A percentile compares a stretch with the other conserved stretches of the same genome.
Conservation (phyloP, 306 rosid species). For the Ormosia semicastrata region DNA sequence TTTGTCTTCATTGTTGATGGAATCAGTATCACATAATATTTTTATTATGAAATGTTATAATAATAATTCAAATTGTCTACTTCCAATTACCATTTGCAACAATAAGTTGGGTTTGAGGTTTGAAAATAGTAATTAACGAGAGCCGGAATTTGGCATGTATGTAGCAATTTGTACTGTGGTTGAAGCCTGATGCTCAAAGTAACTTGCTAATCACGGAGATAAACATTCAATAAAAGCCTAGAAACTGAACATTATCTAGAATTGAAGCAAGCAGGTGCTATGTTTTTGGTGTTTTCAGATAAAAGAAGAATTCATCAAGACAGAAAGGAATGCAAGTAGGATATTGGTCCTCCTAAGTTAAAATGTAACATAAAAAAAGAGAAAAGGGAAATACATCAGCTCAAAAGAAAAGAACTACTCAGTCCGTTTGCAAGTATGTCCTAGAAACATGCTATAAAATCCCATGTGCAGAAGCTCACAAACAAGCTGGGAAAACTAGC, state of each 20-base stretch:
- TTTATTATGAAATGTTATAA: not conserved
- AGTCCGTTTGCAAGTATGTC: not conserved
- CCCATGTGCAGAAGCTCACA: not conserved
- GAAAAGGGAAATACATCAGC: not conserved
- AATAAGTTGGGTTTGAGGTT: not conserved
- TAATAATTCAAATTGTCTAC: not conserved
- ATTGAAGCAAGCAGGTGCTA: not conserved
- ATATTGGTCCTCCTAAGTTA: not conserved
- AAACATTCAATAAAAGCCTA: not conserved
- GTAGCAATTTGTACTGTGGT: constrained; percentile 7
- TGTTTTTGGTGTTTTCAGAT: not conserved
- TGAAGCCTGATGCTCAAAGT: not conserved
- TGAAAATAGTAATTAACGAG: not conserved
- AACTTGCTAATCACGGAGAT: not conserved
- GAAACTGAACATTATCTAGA: not conserved
- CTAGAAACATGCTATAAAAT: not conserved
- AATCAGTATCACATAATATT: not conserved
- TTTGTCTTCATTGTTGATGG: not conserved
- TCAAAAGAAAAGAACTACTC: constrained; percentile 1
- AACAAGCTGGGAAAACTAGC: not conserved
- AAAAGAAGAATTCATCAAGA: not conserved
- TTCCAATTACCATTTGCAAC: constrained; percentile 10
- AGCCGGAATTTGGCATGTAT: not conserved
- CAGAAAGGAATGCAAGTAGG: not conserved
- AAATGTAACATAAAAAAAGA: not conserved